A percentile compares a stretch with the other conserved stretches of the same genome.
Evolutionary conservation across 2,329 filamentous ascomycete species (phyloP).

Genomic region (Aspergillus quadrilineatus): DNA sequence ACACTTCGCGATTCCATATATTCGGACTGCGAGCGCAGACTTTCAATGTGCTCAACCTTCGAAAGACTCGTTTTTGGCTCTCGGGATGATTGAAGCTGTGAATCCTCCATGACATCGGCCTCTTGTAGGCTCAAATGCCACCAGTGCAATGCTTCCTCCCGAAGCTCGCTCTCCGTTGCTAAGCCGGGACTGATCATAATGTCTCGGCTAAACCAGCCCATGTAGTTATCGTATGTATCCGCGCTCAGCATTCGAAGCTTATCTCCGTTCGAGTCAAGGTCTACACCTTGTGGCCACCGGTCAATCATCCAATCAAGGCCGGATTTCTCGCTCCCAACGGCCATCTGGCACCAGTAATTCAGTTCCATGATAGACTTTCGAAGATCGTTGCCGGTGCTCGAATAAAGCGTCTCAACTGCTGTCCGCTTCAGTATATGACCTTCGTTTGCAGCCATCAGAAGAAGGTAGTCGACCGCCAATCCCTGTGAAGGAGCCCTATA

Average conservation of each 20-base stretch:
- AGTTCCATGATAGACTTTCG: slow-evolving; percentile 80
- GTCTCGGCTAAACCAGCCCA: slow-evolving; percentile 74
- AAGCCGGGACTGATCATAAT: slow-evolving; percentile 42
- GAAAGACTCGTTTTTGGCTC: slow-evolving; percentile 11
- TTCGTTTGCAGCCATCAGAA: slow-evolving; percentile 82
- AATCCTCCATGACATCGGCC: slow-evolving; percentile 49
- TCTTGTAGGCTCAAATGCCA: slow-evolving; percentile 66
- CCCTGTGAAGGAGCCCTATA: slow-evolving; percentile 66
- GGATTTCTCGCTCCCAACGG: slow-evolving; percentile 81
- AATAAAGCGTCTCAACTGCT: slow-evolving; percentile 69
- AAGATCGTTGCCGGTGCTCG: slow-evolving; percentile 68
- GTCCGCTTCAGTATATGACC: slow-evolving; percentile 73
- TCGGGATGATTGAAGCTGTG: slow-evolving; percentile 5
- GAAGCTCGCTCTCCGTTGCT: slow-evolving; percentile 60
- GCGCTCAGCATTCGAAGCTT: slow-evolving; percentile 76
- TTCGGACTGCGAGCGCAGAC: slow-evolving; percentile 28
- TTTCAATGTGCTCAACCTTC: slow-evolving; percentile 27
- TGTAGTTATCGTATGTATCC: slow-evolving; percentile 71
- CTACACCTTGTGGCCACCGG: slow-evolving; percentile 70
- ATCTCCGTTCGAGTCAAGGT: slow-evolving; percentile 66
- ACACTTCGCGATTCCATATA: slow-evolving; percentile 37
- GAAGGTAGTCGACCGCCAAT: slow-evolving; percentile 73
- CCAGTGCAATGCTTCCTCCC: slow-evolving; percentile 64
- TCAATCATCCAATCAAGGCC: slow-evolving; percentile 88
- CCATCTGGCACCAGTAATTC: slow-evolving; percentile 96